These are phyloP conservation scores for Hortaea sp. DNA, from an alignment of 2,329 filamentous ascomycete genomes.

Conservation along the genomic window DNA sequence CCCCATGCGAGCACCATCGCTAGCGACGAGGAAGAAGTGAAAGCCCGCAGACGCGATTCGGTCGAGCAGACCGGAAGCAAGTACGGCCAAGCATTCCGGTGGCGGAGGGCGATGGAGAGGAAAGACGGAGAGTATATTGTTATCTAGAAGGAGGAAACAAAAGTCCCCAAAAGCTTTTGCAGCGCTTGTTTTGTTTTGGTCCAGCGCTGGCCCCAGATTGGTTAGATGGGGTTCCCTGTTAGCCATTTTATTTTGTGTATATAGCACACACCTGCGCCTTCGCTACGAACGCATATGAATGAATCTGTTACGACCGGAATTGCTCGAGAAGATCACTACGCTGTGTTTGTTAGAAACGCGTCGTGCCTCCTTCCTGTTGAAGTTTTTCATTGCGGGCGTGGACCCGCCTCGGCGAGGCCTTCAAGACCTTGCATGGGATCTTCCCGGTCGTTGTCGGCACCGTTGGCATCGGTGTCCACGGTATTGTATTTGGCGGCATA, in stretches of 20 bases:
- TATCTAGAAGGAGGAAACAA: conserved; percentile 23
- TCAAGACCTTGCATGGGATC: conserved; percentile 97
- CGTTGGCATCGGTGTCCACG: conserved; percentile 37
- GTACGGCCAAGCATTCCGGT: conserved; percentile 34
- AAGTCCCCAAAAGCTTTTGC: neutral
- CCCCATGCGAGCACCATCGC: conserved; percentile 6
- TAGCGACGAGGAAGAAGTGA: conserved; percentile 17
- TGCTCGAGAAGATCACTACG: too few species aligned
- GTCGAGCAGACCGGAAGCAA: conserved; percentile 10
- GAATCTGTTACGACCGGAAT: neutral
- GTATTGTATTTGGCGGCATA: conserved; percentile 86
- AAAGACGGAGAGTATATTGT: conserved; percentile 44
- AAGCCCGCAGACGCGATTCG: conserved; percentile 18
- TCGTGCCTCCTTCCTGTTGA: neutral
- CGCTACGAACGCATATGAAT: neutral
- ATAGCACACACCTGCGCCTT: neutral
- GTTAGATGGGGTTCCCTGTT: too few species aligned
- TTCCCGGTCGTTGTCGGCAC: conserved; percentile 27
- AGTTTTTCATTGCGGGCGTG: conserved; percentile 59
- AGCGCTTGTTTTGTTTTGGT: neutral
- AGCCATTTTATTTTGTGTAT: too few species aligned
- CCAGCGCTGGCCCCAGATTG: too few species aligned
- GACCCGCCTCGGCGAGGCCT: conserved; percentile 85
- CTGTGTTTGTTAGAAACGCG: too few species aligned
- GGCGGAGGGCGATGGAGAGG: conserved; percentile 42